phyloP scores from a whole-genome alignment of 257 asterid genomes.

The Jacaranda mimosifolia region DNA sequence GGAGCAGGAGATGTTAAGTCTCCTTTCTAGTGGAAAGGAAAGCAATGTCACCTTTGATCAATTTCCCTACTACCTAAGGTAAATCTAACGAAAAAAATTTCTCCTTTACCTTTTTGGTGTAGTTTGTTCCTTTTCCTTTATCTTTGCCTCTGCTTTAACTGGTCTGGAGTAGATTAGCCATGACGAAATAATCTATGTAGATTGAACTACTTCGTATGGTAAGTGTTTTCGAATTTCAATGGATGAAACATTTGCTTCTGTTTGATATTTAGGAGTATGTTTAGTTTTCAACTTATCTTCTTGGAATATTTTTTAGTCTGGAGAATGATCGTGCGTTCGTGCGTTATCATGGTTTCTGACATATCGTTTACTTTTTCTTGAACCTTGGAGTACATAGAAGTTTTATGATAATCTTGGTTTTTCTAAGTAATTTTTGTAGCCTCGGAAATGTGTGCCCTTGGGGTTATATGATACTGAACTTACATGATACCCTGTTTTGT shows the following conservation, averaged over 20 bases:
- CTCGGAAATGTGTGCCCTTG: neutral
- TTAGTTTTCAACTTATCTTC: neutral
- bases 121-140: neutral
- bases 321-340: neutral
- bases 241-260: neutral
- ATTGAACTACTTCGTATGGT: neutral
- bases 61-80: constrained; percentile 88
- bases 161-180: neutral
- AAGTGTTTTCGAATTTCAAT: neutral
- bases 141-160: constrained; percentile 6
- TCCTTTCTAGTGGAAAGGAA: constrained; percentile 64
- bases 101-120: no score
- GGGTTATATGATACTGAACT: neutral
- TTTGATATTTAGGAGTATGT: neutral
- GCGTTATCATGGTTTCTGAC: neutral
- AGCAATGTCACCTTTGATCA: constrained; percentile 72
- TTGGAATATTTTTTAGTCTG: neutral
- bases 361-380: neutral
- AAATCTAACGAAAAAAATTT: neutral
- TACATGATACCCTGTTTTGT: neutral
- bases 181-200: neutral
- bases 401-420: neutral
- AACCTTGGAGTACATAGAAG: neutral
- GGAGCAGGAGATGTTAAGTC: constrained; percentile 77
- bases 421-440: neutral